Base-by-base conservation (phyloP, 2,329 filamentous ascomycete genomes). In the Xylaria sp. region DNA sequence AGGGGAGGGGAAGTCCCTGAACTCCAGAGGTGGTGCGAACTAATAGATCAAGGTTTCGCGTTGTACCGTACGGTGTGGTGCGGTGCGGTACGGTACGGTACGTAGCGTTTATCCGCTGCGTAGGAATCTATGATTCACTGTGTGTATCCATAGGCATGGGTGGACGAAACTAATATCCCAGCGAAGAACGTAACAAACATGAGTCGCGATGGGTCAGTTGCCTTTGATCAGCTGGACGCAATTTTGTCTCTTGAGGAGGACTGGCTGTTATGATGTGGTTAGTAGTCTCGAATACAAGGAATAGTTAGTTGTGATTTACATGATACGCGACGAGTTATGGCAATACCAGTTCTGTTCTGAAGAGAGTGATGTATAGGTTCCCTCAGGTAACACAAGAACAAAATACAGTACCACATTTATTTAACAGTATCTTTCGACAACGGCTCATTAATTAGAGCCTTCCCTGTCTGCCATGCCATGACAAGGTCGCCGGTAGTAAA, bases 1-100 rank as follows among this genome's bases (percentile, higher is more conserved):
- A 24, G 19, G 55, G 47, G 53, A n/a, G 36, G 27, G 45, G 21
- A 12, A 12, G 48, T 51, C 55, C 64, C 56, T 63, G 42, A 24
- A 39, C 30, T 47, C 62, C 45, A 53, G 53, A 56, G 34, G 32
- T 39, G 34, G 32, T 39, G 45, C 19, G 61, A 57, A 53, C 24
- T 27, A 36, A 56, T 32, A 50, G 5, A 68, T 56, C 63, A 67
- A 54, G 32, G 67, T 61, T 67, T 64, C 39, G 57, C 58, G 34
- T 57, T 57, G 58, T 48, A 51, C 39, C n/a, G 55, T 60, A 56
- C 63, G 51, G 30, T 60, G 30, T 34, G 58, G 51, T 58, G 36
- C 27, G 61, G 70, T 70, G 69, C 74, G 74, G 74, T 75, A 68
- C 74, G 74, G 74, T 75, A 71, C 74, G 73, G 73, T 75, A 68